Evolutionary conservation across 2,329 filamentous ascomycete species (phyloP).

Genomic region (Fusarium luffae): DNA sequence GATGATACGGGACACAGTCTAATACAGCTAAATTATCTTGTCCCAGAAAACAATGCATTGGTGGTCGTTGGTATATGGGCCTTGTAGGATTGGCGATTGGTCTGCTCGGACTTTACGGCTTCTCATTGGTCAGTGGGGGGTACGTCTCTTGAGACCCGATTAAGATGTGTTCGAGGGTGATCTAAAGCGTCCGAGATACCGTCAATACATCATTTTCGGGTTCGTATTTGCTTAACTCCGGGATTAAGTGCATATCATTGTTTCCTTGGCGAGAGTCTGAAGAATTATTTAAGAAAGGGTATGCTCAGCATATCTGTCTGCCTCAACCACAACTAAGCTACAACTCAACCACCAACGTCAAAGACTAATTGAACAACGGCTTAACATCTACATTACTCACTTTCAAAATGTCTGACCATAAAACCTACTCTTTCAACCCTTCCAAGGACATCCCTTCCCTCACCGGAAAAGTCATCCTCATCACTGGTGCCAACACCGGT

Average conservation of each 20-base stretch:
- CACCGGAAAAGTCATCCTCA: not conserved
- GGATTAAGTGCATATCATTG: not conserved
- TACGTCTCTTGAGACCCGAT: not conserved
- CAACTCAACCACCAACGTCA: not conserved
- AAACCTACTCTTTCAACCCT: accelerated
- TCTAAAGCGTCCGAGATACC: not conserved
- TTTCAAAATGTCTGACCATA: not conserved
- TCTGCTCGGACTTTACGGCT: not conserved
- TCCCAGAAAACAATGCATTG: not conserved
- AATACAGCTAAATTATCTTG: not conserved
- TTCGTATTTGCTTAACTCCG: not conserved
- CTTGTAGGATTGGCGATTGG: not conserved
- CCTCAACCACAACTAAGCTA: not conserved
- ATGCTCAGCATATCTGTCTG: accelerated
- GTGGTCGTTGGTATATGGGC: not conserved
- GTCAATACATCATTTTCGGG: not conserved
- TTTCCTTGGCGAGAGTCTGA: no score
- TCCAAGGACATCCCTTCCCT: not conserved
- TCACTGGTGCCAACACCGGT: not conserved
- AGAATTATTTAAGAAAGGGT: not conserved
- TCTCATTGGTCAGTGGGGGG: not conserved
- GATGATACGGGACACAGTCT: not conserved
- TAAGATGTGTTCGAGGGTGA: accelerated
- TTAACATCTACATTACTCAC: accelerated
- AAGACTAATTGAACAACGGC: accelerated